These are phyloP conservation scores for Blastobotrys aristatus DNA, from an alignment of 1,139 yeast genomes.

Conservation along the genomic window DNA sequence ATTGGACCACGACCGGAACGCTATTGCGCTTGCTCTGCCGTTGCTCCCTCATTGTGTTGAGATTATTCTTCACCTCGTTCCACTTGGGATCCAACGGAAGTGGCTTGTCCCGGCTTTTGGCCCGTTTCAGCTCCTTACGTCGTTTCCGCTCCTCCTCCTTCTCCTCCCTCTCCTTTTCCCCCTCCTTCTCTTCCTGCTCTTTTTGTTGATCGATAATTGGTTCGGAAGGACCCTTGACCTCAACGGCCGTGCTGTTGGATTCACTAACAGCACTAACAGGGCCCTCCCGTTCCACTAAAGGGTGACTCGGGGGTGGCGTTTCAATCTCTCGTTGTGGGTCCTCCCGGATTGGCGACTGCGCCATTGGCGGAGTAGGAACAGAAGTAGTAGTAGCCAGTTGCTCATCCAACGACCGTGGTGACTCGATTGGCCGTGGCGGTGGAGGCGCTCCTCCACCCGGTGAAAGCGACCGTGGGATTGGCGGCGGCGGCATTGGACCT, in stretches of 20 bases:
- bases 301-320: neutral
- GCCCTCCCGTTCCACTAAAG: constrained; percentile 1
- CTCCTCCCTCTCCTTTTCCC: neutral
- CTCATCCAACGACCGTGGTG: neutral
- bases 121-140: neutral
- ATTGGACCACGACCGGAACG: constrained; percentile 8
- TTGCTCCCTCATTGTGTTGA: constrained; percentile 21
- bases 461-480: constrained; percentile 5
- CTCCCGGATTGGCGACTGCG: neutral
- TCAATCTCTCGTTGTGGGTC: neutral
- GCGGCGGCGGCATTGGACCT: neutral
- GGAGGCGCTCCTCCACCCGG: neutral
- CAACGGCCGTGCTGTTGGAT: neutral
- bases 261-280: neutral
- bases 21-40: constrained; percentile 9
- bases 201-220: neutral
- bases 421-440: neutral
- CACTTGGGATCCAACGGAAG: constrained; percentile 23
- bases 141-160: neutral
- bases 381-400: neutral
- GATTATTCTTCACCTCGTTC: constrained; percentile 24
- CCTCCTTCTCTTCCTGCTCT: neutral
- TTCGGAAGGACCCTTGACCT: neutral
- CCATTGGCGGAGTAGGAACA: neutral
- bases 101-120: constrained; percentile 14